phyloP scores from a whole-genome alignment of 2,329 filamentous ascomycete species.

The Pseudogymnoascus verrucosus region DNA sequence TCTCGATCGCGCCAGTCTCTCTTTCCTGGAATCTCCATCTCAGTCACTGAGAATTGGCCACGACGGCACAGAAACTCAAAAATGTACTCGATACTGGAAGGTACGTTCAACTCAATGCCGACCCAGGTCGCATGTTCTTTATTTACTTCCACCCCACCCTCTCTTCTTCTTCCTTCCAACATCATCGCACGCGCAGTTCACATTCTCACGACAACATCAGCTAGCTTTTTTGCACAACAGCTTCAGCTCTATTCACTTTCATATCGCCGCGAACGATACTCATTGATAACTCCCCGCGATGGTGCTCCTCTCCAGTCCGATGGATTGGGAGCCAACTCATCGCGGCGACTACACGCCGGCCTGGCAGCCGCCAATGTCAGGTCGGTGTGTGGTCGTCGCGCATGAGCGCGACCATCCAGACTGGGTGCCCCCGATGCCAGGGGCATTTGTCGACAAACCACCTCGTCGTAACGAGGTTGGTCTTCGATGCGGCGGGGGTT shows the following conservation, averaged over 20 bases:
- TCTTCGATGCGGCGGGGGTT: neutral
- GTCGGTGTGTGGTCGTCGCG: neutral
- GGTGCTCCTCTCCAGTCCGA: neutral
- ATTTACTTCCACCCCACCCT: neutral
- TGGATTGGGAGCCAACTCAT: conserved; percentile 5
- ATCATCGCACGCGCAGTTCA: neutral
- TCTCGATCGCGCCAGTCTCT: conserved; percentile 4
- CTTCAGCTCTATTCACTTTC: neutral
- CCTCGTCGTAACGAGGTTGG: neutral
- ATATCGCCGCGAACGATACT: neutral
- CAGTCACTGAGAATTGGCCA: neutral
- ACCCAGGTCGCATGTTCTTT: neutral
- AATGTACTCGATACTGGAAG: conserved; percentile 8
- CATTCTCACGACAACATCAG: neutral
- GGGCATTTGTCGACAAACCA: neutral
- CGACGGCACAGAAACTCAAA: conserved; percentile 1
- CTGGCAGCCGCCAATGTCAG: neutral
- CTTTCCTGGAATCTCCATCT: neutral
- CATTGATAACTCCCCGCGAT: neutral
- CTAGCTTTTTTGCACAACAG: neutral
- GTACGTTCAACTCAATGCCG: neutral
- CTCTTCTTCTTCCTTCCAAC: neutral
- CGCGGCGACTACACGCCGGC: neutral
- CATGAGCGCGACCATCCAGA: neutral
- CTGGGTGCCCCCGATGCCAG: neutral